A percentile compares a stretch with the other conserved stretches of the same genome.
phyloP scores from a whole-genome alignment of 768 basidiomycete species.

The Exsudoporus frostii region DNA sequence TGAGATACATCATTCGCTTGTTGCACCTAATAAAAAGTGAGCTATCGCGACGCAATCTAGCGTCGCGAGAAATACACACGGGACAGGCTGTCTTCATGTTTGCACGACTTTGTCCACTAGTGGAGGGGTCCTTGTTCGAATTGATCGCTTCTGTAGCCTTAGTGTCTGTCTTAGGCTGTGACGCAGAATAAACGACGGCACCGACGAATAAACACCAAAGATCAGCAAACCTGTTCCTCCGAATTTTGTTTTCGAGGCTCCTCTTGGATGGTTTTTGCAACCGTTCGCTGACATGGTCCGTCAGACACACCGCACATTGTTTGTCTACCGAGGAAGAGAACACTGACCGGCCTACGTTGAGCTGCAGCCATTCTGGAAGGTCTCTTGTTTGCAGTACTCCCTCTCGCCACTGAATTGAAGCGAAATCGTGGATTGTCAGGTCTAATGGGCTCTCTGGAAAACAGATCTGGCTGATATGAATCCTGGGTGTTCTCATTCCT shows the following conservation, averaged over 20 bases:
- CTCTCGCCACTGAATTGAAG: not conserved
- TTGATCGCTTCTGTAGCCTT: not conserved
- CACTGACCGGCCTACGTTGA: not conserved
- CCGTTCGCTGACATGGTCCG: not conserved
- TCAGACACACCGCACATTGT: not conserved
- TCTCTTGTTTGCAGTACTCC: too few species aligned
- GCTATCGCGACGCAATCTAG: not conserved
- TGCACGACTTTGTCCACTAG: not conserved
- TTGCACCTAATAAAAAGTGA: not conserved
- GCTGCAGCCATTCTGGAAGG: not conserved
- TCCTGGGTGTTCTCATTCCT: not conserved
- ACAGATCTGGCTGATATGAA: not conserved
- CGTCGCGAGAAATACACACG: not conserved
- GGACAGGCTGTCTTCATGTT: not conserved
- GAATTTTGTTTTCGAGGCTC: not conserved
- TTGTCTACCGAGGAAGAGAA: not conserved
- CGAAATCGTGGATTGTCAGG: not conserved
- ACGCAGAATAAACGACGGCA: not conserved
- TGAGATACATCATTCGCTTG: not conserved
- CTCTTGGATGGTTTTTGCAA: not conserved
- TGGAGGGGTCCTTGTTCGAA: not conserved
- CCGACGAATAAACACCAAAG: not conserved
- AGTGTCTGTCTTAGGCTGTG: not conserved
- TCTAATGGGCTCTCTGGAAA: not conserved
- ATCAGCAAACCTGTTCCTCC: not conserved